Conservation (phyloP, 2,329 filamentous ascomycete species). For the Leptosphaerulina australis region DNA sequence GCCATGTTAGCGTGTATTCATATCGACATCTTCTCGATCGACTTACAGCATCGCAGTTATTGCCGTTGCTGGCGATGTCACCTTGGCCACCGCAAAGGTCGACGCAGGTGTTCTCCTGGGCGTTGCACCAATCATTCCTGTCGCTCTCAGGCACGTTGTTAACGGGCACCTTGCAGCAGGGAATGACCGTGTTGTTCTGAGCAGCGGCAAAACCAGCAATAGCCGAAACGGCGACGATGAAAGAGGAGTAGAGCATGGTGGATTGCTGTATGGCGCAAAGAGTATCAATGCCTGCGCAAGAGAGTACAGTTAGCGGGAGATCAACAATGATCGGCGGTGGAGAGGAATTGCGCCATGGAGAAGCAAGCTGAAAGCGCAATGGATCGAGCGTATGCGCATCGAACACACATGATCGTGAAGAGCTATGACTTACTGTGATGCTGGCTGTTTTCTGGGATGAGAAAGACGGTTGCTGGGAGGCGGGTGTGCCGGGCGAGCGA, state of each 20-base stretch:
- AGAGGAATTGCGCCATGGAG: conserved; percentile 13
- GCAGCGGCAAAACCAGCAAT: conserved; percentile 54
- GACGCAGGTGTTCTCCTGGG: conserved; percentile 65
- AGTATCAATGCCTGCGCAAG: conserved; percentile 47
- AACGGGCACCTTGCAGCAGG: conserved; percentile 53
- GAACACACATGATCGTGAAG: not conserved
- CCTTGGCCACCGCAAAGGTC: conserved; percentile 60
- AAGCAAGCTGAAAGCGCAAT: conserved; percentile 10
- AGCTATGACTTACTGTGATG: conserved; percentile 14
- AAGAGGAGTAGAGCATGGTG: conserved; percentile 56
- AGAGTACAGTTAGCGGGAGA: conserved; percentile 34
- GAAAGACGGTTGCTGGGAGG: conserved; percentile 13
- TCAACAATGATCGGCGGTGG: conserved; percentile 20
- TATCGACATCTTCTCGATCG: too few relatives aligned
- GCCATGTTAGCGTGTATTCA: conserved; percentile 27
- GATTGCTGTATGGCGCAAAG: conserved; percentile 29
- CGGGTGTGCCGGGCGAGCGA: conserved; percentile 16
- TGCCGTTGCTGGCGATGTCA: conserved; percentile 51
- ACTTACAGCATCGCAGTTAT: conserved; percentile 65
- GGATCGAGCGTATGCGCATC: conserved; percentile 9
- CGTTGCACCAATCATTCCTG: conserved; percentile 62
- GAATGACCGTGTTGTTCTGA: conserved; percentile 50
- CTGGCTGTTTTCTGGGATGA: conserved; percentile 17
- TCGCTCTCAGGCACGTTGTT: conserved; percentile 45
- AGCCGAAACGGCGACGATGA: conserved; percentile 55